These are phyloP conservation scores for Ustilago curta DNA, from an alignment of 1,284 basidiomycete genomes.

Conservation along the genomic window DNA sequence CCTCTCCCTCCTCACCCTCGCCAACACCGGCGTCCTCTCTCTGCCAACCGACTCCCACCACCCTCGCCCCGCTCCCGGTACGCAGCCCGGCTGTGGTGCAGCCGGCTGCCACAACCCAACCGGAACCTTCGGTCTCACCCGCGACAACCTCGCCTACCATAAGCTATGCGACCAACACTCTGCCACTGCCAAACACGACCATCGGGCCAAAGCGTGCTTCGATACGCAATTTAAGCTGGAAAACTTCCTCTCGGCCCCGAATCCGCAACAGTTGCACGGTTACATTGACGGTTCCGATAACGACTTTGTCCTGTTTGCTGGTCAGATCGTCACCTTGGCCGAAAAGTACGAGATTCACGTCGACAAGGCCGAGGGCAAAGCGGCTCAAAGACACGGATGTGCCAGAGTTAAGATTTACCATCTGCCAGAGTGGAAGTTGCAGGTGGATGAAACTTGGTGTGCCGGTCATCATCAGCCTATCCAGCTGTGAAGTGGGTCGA, in stretches of 20 bases:
- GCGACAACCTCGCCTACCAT: conserved; percentile 9
- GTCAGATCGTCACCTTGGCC: conserved; percentile 19
- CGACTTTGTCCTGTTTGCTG: conserved; percentile 24
- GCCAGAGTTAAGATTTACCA: conserved; percentile 9
- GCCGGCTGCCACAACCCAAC: conserved; percentile 16
- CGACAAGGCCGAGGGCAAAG: neutral
- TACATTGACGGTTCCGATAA: conserved; percentile 21
- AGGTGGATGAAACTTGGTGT: conserved; percentile 17
- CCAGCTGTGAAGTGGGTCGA: conserved; percentile 5
- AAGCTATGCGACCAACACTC: conserved; percentile 8
- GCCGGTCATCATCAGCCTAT: conserved; percentile 23
- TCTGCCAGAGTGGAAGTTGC: conserved; percentile 5
- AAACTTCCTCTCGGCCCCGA: conserved; percentile 13
- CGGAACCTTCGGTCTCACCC: conserved; percentile 9
- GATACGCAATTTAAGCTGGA: conserved; percentile 11
- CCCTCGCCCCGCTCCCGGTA: neutral
- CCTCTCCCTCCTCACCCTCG: conserved; percentile 2
- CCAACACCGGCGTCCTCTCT: neutral
- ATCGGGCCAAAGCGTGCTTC: conserved; percentile 18
- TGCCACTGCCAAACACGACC: neutral
- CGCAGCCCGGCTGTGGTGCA: conserved; percentile 26
- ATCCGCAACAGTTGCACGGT: conserved; percentile 7
- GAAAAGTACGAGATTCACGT: conserved; percentile 23
- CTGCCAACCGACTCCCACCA: neutral
- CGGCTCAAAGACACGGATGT: conserved; percentile 6